Evolutionary conservation across 2,329 filamentous ascomycete species (phyloP), one percentile per base, ranked within the genome.

Genomic region (Pseudogymnoascus verrucosus): DNA sequence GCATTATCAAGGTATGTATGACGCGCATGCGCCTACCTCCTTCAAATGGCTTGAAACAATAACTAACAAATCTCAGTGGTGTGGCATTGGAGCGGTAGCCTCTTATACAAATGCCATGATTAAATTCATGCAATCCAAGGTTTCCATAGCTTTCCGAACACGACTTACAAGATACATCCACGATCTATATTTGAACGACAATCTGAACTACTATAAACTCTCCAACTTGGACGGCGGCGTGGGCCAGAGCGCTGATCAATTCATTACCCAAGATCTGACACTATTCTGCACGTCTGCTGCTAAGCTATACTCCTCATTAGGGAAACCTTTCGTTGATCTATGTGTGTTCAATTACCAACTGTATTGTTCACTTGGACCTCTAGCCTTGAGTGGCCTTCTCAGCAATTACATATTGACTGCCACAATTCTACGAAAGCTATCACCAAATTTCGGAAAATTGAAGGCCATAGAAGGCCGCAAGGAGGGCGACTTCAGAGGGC

Each of bases 21-120:
- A 36, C 65, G 40, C 66, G 51, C 5, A 40, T 64, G 14, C 12
- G 37, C 31, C 57, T 34, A n/a, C 68, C 73, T 63, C 66, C 37
- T 5, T 44, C 34, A 60, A 11, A 19, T 21, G 26, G 14, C 12
- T 16, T 11, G 5, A 47, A 5, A 7, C 23, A 62, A 39, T 10
- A 28, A 36, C 67, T 71, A 64, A 70, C 62, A 8, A 12, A 62
- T 7, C 62, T 60, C 61, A 86, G 81, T 99, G 95, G 95, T 92
- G 93, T 68, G 92, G 93, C 2, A 88, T 99, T 37, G 95, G 95
- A 44, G 91, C 90, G 2, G 87, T 98, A 67, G 93, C 93, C 7
- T 96, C 93, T 0, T 99, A 99, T 73, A 97, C 93, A 61, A 99
- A 99, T 75, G 92, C 93, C 63, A 97, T 96, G 89, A 99, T 99